Base-by-base conservation (phyloP, 495 filamentous ascomycete genomes). In the Cercophora sp. region DNA sequence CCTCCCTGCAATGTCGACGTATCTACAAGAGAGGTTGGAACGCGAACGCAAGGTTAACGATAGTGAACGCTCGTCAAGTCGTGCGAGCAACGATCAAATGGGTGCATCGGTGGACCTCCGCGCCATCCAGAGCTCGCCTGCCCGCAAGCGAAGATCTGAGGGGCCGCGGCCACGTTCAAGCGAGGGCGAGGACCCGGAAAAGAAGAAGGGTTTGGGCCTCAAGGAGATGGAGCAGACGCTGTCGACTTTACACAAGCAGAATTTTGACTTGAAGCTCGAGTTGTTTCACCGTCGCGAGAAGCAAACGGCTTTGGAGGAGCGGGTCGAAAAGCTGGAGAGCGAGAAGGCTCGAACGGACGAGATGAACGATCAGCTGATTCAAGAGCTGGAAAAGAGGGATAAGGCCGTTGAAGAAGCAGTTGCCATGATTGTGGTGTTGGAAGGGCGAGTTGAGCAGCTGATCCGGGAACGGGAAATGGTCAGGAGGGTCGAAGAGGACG, bases 211-310 rank as follows among this genome's bases (percentile, higher is more conserved):
- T 39, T 68, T 77, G 60, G 75, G 76, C 16, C 62, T 73, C 35
- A 77, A 74, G 56, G 71, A 73, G 41, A 68, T 72, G 57, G 72
- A 76, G 54, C 64, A 76, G 60, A 74, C 70, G 34, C 48, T 76
- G 31, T 77, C 70, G 16, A 87, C 80, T 41, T 70, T 95, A 39
- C 84, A 85, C 61, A 94, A 94, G 60, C 81, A 92, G 61, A 93
- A 95, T 59, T 96, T 95, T 61, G 87, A 91, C 61, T 74, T 96
- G 51, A 95, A 95, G 66, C 73, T 96, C 41, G 87, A 92, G 54
- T 74, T 96, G 1, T 87, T 81, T 59, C 87, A 96, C 56, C 78
- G 85, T 42, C 81, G 88, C 22, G 71, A 83, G 61, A 69, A 69
- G 44, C 76, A 80, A 58, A 67, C 65, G 13, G 51, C 52, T 4